Percentiles rank a stretch among this genome's conserved stretches.
These are phyloP conservation scores for Pseudogymnoascus sp. DNA, from an alignment of 2,329 filamentous ascomycete species.

Conservation along the genomic window DNA sequence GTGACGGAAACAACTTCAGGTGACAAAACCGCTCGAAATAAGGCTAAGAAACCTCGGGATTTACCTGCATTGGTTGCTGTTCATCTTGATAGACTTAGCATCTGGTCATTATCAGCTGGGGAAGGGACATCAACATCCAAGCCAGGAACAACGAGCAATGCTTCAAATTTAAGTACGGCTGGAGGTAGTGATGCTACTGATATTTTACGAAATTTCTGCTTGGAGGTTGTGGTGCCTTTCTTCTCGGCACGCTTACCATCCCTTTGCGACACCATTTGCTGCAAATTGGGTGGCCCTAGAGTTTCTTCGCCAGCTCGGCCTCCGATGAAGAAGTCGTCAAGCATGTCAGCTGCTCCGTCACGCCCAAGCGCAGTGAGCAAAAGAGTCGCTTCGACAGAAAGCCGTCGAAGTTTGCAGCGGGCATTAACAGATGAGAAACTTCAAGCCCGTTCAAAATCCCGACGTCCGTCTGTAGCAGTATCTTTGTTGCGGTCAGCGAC, in stretches of 20 bases:
- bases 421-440: slow-evolving; percentile 53
- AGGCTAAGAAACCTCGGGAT: slow-evolving; percentile 43
- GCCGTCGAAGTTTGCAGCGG: slow-evolving; percentile 50
- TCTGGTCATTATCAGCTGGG: slow-evolving; percentile 57
- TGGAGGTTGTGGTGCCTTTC: slow-evolving; percentile 75
- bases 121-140: slow-evolving; percentile 12
- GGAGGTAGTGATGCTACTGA: slow-evolving; percentile 36
- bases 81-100: slow-evolving; percentile 70
- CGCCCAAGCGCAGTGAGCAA: slow-evolving; percentile 48
- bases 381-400: slow-evolving; percentile 36
- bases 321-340: slow-evolving; percentile 39
- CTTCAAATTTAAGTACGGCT: not conserved
- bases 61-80: slow-evolving; percentile 61
- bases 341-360: slow-evolving; percentile 34
- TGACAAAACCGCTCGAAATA: slow-evolving; percentile 20
- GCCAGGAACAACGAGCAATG: slow-evolving; percentile 11
- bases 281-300: slow-evolving; percentile 67
- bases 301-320: slow-evolving; percentile 50
- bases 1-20: slow-evolving; percentile 20
- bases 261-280: slow-evolving; percentile 62
- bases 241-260: slow-evolving; percentile 71
- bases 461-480: slow-evolving; percentile 50
- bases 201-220: slow-evolving; percentile 67
- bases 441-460: slow-evolving; percentile 45
- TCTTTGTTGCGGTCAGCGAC: slow-evolving; percentile 64